Base-by-base conservation (phyloP, 306 rosid species). In the Cucumis cinereus region DNA sequence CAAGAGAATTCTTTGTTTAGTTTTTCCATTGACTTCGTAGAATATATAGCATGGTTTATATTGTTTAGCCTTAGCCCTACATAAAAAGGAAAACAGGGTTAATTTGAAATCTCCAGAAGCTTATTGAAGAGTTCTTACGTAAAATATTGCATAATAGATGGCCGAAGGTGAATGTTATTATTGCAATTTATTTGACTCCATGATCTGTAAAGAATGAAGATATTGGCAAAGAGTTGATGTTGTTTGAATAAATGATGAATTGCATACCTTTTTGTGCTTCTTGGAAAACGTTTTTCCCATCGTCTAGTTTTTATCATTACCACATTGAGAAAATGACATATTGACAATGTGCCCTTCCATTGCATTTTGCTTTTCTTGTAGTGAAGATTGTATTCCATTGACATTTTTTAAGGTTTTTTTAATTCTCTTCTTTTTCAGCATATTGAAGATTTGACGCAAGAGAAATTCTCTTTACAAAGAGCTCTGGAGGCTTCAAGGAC, bases 391-490 rank as follows among this genome's bases (percentile, higher is more conserved):
- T 28, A 66, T 56, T 40, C 72, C 49, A 5, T 50, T 64, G 75
- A 64, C 17, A 33, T 66, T 77, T 50, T 77, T 20, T 41, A 16
- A 52, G 60, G 50, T 53, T 15, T 77, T 15, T 77, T 16, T 24
- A 47, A 63, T 63, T 74, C 60, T 74, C 52, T 69, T 64, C 49
- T 77, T 49, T 52, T 80, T 83, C 91, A 95, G 99, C 93, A 95
- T 85, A 95, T 92, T 85, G 99, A 95, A 85, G 99, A 95, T 86
- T 80, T 95, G 83, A 95, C 99, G 0, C 93, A 89, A 80, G 98
- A 95, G 68, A 95, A 95, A 19, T 95, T 92, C 81, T 90, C 99
- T 54, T 73, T 92, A 79, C 98, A 95, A 89, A 90, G 93, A 40
- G 96, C 88, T 82, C 88, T 95, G 43, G 98, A 92, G 52, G 90